A percentile compares a stretch with the other conserved stretches of the same genome.
These are phyloP conservation scores for Oehlia diaphana DNA, from an alignment of 192 early-diverging fungal species.

Conservation along the genomic window DNA sequence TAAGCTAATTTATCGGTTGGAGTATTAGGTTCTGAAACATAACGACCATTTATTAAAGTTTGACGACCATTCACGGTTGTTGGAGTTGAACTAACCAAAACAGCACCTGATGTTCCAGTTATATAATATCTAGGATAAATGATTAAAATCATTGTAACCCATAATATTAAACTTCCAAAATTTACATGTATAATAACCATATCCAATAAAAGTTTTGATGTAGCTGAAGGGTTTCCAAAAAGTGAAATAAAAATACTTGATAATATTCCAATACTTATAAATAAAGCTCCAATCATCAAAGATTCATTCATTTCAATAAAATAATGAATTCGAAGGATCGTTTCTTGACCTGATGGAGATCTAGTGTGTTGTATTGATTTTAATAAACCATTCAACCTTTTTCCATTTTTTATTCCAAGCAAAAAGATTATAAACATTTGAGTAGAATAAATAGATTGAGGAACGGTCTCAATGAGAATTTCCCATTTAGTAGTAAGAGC, in stretches of 20 bases:
- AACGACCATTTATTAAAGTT: neutral
- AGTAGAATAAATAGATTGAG: neutral
- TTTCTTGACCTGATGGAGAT: neutral
- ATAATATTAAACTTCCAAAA: conserved; percentile 1
- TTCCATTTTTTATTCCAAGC: neutral
- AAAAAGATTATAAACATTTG: neutral
- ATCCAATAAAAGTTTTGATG: neutral
- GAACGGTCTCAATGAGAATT: neutral
- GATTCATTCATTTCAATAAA: conserved; percentile 17
- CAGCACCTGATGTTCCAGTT: neutral
- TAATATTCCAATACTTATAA: neutral
- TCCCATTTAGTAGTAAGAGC: neutral
- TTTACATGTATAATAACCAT: neutral
- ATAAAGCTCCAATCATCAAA: neutral
- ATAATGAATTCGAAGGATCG: conserved; percentile 6
- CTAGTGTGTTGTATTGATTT: neutral
- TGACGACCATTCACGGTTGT: too few relatives aligned
- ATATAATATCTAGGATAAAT: conserved; percentile 25
- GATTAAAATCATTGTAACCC: conserved; percentile 18
- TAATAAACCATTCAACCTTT: neutral
- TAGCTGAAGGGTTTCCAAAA: rapidly evolving
- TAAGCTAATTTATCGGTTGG: too few relatives aligned
- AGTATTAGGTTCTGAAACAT: neutral
- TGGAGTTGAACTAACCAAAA: neutral
- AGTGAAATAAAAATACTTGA: neutral